A percentile compares a stretch with the other conserved stretches of the same genome.
Evolutionary conservation across 305 asterid species (phyloP).

Genomic region (Euphrasia arctica): DNA sequence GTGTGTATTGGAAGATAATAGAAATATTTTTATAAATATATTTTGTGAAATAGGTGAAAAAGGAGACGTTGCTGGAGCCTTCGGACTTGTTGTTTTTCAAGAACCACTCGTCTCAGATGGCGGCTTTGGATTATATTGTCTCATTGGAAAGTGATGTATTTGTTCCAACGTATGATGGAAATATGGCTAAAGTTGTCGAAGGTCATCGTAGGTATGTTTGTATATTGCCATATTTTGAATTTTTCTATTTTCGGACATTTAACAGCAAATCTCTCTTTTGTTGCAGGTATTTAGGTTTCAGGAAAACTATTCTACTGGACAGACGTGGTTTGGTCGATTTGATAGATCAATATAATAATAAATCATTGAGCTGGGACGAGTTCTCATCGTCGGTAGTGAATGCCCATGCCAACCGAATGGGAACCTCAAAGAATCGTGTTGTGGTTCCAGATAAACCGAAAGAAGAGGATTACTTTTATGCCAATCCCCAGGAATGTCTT

Average conservation of each 20-base stretch:
- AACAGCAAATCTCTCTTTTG: background rate
- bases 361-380: constrained; percentile 64
- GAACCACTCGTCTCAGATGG: constrained; percentile 92
- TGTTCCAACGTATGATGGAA: constrained; percentile 89
- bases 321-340: constrained; percentile 49
- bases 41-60: constrained; percentile 51
- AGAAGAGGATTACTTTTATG: constrained; percentile 78
- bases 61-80: constrained; percentile 64
- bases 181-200: constrained; percentile 94
- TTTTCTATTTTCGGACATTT: background rate
- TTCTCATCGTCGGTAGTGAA: constrained; percentile 56
- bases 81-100: constrained; percentile 52
- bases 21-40: no score
- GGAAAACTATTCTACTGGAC: constrained; percentile 63
- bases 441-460: constrained; percentile 52
- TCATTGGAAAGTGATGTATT: constrained; percentile 82
- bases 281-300: constrained; percentile 60
- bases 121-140: constrained; percentile 85
- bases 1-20: background rate
- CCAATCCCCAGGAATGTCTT: constrained; percentile 84
- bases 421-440: constrained; percentile 50
- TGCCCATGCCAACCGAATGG: constrained; percentile 54
- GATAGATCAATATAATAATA: constrained; percentile 47
- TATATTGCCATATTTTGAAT: background rate
- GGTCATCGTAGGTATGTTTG: constrained; percentile 74